Evolutionary conservation across 2,329 filamentous ascomycete species (phyloP).

Genomic region (Talaromyces sp.): DNA sequence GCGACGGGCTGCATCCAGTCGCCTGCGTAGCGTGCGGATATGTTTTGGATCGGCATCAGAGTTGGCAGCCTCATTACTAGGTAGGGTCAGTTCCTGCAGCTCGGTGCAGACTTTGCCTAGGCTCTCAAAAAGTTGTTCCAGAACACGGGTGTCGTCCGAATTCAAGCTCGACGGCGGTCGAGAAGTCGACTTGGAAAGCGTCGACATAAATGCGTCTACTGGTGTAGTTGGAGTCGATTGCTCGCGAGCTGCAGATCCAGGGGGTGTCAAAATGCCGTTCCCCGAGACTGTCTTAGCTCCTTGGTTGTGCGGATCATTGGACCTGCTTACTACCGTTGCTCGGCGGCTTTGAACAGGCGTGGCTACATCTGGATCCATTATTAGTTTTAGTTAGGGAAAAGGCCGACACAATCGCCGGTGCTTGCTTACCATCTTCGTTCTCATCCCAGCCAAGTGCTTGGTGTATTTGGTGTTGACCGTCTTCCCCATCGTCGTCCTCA

Average conservation of each 20-base stretch:
- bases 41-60: slow-evolving; percentile 40
- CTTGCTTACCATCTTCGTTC: slow-evolving; percentile 4
- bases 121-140: slow-evolving; percentile 49
- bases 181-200: slow-evolving; percentile 1
- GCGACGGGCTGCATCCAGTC: slow-evolving; percentile 68
- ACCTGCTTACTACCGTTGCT: slow-evolving; percentile 5
- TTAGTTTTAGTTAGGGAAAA: not conserved
- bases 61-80: slow-evolving; percentile 42
- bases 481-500: slow-evolving; percentile 23
- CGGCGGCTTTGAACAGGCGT: slow-evolving; percentile 10
- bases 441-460: slow-evolving; percentile 33
- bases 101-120: slow-evolving; percentile 45
- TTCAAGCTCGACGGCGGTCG: slow-evolving; percentile 30
- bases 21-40: slow-evolving; percentile 60
- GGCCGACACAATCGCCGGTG: not conserved
- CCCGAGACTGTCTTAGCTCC: not conserved
- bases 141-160: slow-evolving; percentile 51
- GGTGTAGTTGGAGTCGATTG: slow-evolving; percentile 10
- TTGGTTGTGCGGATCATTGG: not conserved
- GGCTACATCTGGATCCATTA: slow-evolving; percentile 18
- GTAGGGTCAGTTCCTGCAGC: slow-evolving; percentile 39
- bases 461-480: slow-evolving; percentile 34
- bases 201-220: slow-evolving; percentile 13
- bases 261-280: slow-evolving; percentile 5
- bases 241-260: slow-evolving; percentile 2